These are phyloP conservation scores for Infundibulicybe gibba DNA, from an alignment of 768 basidiomycete species.

Conservation along the genomic window DNA sequence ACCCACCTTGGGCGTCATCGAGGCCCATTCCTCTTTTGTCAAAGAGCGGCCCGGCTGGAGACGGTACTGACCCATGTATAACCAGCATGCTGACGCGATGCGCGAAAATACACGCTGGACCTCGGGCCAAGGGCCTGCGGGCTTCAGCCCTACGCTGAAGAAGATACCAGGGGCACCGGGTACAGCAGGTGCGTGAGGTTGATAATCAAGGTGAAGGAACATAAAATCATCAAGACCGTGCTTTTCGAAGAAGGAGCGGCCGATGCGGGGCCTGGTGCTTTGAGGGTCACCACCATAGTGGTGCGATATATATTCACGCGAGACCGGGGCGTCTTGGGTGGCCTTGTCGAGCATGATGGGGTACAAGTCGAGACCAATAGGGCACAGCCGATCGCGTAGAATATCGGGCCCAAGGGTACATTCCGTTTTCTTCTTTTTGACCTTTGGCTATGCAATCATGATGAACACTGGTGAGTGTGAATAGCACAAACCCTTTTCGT, in stretches of 20 bases:
- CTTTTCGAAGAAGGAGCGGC: slow-evolving; percentile 7
- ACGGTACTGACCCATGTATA: slow-evolving; percentile 29
- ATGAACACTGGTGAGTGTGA: no score
- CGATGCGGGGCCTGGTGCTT: slow-evolving; percentile 20
- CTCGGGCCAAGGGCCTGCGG: slow-evolving; percentile 12
- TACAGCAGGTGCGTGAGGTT: slow-evolving; percentile 30
- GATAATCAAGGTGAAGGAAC: slow-evolving; percentile 25
- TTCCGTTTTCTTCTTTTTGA: slow-evolving; percentile 12
- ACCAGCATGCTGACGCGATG: slow-evolving; percentile 26
- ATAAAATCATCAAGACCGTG: slow-evolving; percentile 30
- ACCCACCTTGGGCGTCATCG: slow-evolving; percentile 14
- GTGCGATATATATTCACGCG: slow-evolving; percentile 22
- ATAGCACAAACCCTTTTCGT: no score
- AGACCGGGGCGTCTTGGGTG: slow-evolving; percentile 21
- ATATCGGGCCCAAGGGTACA: slow-evolving; percentile 3
- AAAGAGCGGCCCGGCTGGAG: slow-evolving; percentile 32
- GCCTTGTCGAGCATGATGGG: slow-evolving; percentile 18
- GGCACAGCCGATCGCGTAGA: slow-evolving; percentile 7
- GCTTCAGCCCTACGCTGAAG: slow-evolving; percentile 11
- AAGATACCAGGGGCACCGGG: slow-evolving; percentile 31
- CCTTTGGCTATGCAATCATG: slow-evolving; percentile 9
- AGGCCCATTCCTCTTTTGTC: slow-evolving; percentile 20
- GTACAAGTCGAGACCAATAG: slow-evolving; percentile 18
- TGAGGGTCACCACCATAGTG: slow-evolving; percentile 31
- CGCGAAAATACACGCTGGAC: slow-evolving; percentile 27